Evolutionary conservation across 75 land plant species (phyloP).

Genomic region (Cunninghamia lanceolata): DNA sequence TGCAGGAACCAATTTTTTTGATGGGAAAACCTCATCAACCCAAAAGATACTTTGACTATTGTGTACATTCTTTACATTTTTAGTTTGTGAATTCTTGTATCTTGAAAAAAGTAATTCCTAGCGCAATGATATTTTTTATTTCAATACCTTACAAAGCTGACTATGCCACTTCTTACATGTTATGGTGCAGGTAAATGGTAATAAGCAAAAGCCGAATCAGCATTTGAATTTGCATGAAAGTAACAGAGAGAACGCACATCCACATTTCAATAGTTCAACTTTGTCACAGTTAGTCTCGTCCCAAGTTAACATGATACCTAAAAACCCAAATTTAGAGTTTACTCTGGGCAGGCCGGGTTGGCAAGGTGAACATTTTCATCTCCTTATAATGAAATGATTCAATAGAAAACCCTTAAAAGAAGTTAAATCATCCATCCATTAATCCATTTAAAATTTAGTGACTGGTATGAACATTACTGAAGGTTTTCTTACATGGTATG

Average conservation of each 20-base stretch:
- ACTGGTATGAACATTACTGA: not conserved
- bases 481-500: not conserved
- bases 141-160: not conserved
- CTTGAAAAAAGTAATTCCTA: too few relatives aligned
- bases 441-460: not conserved
- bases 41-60: too few relatives aligned
- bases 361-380: not conserved
- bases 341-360: constrained; percentile 13
- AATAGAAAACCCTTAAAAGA: not conserved
- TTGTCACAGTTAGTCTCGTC: constrained; percentile 9
- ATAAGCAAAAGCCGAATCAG: not conserved
- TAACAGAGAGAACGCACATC: not conserved
- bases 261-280: constrained; percentile 4
- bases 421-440: not conserved
- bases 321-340: constrained; percentile 5
- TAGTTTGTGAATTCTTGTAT: too few relatives aligned
- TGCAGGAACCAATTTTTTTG: too few relatives aligned
- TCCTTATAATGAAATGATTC: not conserved
- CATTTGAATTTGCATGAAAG: not conserved
- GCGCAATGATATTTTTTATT: not conserved
- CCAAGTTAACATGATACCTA: not conserved
- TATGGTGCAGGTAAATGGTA: constrained; percentile 3
- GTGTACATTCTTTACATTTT: too few relatives aligned
- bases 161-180: not conserved
- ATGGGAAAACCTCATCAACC: too few relatives aligned